phyloP scores from a whole-genome alignment of 352 stramenopile species.

The Phytophthora brassicae region DNA sequence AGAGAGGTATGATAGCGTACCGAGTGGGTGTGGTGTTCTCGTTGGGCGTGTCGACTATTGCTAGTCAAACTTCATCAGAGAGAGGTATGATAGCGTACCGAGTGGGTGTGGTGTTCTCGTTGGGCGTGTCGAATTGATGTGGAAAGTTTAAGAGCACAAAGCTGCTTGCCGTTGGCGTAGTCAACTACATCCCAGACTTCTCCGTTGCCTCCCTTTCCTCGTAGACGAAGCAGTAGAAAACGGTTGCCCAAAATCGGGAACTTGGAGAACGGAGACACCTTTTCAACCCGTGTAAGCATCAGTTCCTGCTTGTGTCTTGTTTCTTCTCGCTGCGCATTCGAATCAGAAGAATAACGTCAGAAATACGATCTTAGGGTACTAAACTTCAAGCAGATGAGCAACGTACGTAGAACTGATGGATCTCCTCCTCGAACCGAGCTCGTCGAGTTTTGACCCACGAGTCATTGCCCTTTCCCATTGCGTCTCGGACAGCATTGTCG shows the following conservation, averaged over 20 bases:
- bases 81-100: conserved; percentile 35
- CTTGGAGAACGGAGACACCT: conserved; percentile 72
- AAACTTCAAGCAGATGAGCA: conserved; percentile 4
- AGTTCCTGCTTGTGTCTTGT: conserved; percentile 76
- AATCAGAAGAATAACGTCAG: conserved; percentile 16
- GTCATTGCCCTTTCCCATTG: conserved; percentile 46
- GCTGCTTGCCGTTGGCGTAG: conserved; percentile 61
- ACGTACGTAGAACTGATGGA: conserved; percentile 67
- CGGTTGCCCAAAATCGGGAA: conserved; percentile 73
- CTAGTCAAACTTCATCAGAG: too few relatives aligned
- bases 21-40: conserved; percentile 72
- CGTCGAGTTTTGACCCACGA: conserved; percentile 53
- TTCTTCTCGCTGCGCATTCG: conserved; percentile 55
- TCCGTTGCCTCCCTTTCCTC: conserved; percentile 76
- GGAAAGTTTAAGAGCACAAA: conserved; percentile 72
- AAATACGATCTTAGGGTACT: not conserved
- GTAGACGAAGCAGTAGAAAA: conserved; percentile 62
- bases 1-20: conserved; percentile 31
- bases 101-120: conserved; percentile 72
- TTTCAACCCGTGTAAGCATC: conserved; percentile 73
- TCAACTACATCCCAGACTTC: conserved; percentile 85
- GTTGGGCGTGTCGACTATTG: conserved; percentile 65
- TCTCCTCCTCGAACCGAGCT: conserved; percentile 46
- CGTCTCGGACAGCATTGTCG: conserved; percentile 58
- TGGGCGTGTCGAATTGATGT: conserved; percentile 70